Base-by-base conservation (phyloP, 2,329 filamentous ascomycete genomes). In the Aspergillus fijiensis region DNA sequence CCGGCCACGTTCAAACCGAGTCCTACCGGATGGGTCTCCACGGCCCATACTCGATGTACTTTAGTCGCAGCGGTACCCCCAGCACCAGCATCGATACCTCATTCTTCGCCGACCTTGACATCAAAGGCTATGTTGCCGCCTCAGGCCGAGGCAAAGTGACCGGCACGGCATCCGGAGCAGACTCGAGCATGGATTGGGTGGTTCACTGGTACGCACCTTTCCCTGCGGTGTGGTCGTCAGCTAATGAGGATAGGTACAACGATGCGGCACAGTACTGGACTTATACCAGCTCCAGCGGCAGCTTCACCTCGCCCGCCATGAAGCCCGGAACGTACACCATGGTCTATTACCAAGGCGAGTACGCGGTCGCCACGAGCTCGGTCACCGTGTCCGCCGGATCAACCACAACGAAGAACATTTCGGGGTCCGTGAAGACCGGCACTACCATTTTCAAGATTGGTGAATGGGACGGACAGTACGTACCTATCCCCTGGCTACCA, bases 251-350 rank as follows among this genome's bases (percentile, higher is more conserved):
- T 14, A 70, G 68, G 69, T 85, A 83, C 74, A 89, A 89, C 72
- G 70, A 70, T 31, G 77, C 77, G 5, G 84, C 85, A 0, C 87
- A 89, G 69, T 89, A 89, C 78, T 90, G 87, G 87, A 75, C 81
- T 5, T 84, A 84, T 60, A 82, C 85, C 21, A 78, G 78, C 9
- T 80, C 80, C 23, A 77, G 73, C 49, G 86, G 86, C 10, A 77
- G 77, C 12, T 90, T 87, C 73, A 87, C 81, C 2, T 88, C 86
- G 0, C 87, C 87, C 0, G 76, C 81, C 58, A 89, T 89, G 87
- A 87, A 86, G 67, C 84, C 86, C 0, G 87, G 87, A 31, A 87
- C 84, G 0, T 89, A 89, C 74, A 88, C 84, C n/a, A 87, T 88
- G 81, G 82, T 87, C 4, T 80, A 89, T 42, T 87, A 87, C 73